Conservation (phyloP, 2,329 filamentous ascomycete genomes). For the Tolypocladium nubicola region DNA sequence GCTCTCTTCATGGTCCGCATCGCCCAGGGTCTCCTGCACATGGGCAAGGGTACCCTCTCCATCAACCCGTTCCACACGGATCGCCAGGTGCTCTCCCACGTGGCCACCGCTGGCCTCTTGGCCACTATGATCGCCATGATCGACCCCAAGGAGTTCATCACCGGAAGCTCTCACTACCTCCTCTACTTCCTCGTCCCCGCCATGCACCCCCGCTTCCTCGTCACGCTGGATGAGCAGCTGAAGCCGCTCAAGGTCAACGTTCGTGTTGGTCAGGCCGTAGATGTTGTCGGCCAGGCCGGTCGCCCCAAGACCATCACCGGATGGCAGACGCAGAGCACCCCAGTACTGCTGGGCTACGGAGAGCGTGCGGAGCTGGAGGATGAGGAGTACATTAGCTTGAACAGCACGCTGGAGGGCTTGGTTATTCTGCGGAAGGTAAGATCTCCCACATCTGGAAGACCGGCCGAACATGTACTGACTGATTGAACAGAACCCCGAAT, state of each 20-base stretch:
- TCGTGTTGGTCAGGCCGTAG: conserved; percentile 92
- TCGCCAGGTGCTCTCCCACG: conserved; percentile 85
- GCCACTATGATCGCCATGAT: conserved; percentile 89
- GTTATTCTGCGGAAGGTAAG: conserved; percentile 94
- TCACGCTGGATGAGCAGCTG: conserved; percentile 90
- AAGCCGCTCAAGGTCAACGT: conserved; percentile 94
- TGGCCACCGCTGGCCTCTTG: conserved; percentile 79
- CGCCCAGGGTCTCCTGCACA: conserved; percentile 91
- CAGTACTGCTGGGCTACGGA: conserved; percentile 85
- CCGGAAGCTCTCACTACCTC: conserved; percentile 68
- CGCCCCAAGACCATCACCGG: conserved; percentile 98
- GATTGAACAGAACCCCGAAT: conserved; percentile 25
- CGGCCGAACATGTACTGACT: conserved; percentile 7
- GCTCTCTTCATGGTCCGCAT: conserved; percentile 99
- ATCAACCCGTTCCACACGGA: conserved; percentile 99
- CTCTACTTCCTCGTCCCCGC: conserved; percentile 95
- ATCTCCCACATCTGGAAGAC: not conserved
- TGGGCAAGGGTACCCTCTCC: conserved; percentile 96
- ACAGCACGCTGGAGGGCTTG: conserved; percentile 82
- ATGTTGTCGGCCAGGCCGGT: conserved; percentile 94
- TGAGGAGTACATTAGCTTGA: conserved; percentile 90
- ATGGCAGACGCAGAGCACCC: conserved; percentile 99
- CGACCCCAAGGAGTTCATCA: conserved; percentile 79
- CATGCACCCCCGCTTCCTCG: conserved; percentile 92
- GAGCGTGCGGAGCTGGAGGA: conserved; percentile 96